Evolutionary conservation across 495 filamentous ascomycete genomes (phyloP).

Genomic region (Neurospora sp.): DNA sequence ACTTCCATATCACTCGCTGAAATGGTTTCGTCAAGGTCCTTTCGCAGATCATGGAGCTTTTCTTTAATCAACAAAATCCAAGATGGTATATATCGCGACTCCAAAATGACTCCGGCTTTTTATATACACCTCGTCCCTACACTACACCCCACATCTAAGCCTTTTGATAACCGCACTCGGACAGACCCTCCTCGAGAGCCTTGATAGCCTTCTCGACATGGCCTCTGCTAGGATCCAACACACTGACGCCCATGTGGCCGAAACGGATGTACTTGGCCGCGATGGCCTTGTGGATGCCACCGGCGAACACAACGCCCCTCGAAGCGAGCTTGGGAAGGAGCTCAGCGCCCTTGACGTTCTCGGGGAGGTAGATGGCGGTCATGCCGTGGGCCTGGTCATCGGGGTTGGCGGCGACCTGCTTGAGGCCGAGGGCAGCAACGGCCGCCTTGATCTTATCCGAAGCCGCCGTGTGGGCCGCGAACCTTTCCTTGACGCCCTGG

Average conservation of each 20-base stretch:
- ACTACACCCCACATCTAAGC: slow-evolving; percentile 18
- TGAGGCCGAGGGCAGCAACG: slow-evolving; percentile 67
- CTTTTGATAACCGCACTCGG: slow-evolving; percentile 58
- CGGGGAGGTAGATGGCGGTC: slow-evolving; percentile 93
- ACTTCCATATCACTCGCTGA: not conserved
- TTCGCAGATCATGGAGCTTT: not conserved
- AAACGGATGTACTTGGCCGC: slow-evolving; percentile 49
- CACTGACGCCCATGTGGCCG: slow-evolving; percentile 95
- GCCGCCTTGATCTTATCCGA: slow-evolving; percentile 78
- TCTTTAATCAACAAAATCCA: not conserved
- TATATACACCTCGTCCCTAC: not conserved
- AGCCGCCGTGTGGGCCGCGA: slow-evolving; percentile 62
- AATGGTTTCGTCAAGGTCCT: not conserved
- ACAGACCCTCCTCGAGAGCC: slow-evolving; percentile 61
- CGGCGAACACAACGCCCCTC: slow-evolving; percentile 89
- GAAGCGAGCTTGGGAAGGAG: slow-evolving; percentile 78
- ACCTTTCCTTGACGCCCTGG: slow-evolving; percentile 65
- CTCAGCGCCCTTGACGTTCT: slow-evolving; percentile 66
- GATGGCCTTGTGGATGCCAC: slow-evolving; percentile 80
- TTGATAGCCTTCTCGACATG: slow-evolving; percentile 78
- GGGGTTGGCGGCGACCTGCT: slow-evolving; percentile 72
- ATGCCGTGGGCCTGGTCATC: slow-evolving; percentile 93
- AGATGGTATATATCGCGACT: not conserved
- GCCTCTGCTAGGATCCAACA: slow-evolving; percentile 50
- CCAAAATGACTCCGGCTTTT: not conserved